phyloP scores from a whole-genome alignment of 441 rosid genomes.

The Kokia cookei region DNA sequence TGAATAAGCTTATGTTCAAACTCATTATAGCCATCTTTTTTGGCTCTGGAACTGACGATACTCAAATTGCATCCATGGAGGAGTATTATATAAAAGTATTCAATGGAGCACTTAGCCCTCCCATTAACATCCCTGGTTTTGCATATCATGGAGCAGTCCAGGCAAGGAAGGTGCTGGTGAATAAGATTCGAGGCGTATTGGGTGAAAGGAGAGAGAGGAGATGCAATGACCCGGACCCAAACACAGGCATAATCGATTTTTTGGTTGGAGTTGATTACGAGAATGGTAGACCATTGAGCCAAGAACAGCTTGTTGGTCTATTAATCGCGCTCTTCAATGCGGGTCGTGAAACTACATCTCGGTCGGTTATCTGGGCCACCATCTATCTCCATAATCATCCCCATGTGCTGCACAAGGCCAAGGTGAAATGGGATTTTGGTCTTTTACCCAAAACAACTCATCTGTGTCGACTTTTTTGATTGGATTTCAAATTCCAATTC shows the following conservation, averaged over 20 bases:
- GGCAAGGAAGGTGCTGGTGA: constrained; percentile 14
- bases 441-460: background rate
- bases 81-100: background rate
- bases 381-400: background rate
- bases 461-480: no score
- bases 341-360: constrained; percentile 17
- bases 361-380: background rate
- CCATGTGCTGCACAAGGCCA: background rate
- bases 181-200: background rate
- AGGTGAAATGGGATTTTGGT: background rate
- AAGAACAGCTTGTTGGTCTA: constrained; percentile 1
- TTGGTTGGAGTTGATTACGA: constrained; percentile 12
- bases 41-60: background rate
- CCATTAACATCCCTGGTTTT: constrained; percentile 30
- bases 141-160: constrained; percentile 24
- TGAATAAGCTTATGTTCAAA: background rate
- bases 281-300: constrained; percentile 4
- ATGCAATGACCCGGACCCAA: background rate
- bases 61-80: background rate
- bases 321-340: constrained; percentile 8
- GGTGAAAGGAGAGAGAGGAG: constrained; percentile 6
- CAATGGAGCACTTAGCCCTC: background rate
- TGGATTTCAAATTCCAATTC: no score
- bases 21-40: background rate
- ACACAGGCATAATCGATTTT: constrained; percentile 10